These are phyloP conservation scores for Vanrija pseudolonga DNA, from an alignment of 1,284 basidiomycete species.

Conservation along the genomic window DNA sequence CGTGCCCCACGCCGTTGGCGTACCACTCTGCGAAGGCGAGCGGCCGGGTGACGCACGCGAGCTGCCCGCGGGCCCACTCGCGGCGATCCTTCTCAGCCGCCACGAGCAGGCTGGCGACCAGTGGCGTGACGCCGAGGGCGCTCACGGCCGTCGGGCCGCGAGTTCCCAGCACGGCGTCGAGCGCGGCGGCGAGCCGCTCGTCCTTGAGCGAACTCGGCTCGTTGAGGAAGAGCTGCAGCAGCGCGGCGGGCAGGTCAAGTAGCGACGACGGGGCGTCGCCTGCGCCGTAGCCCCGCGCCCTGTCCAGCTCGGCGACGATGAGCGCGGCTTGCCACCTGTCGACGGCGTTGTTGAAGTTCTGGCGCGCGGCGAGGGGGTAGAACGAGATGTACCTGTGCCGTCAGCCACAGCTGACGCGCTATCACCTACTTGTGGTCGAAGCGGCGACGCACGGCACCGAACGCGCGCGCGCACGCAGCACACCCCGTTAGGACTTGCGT, in stretches of 20 bases:
- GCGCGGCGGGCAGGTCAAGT: constrained; percentile 50
- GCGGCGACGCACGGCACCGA: constrained; percentile 61
- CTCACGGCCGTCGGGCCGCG: constrained; percentile 14
- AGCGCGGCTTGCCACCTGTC: constrained; percentile 60
- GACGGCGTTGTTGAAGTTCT: constrained; percentile 62
- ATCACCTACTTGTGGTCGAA: constrained; percentile 65
- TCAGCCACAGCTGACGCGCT: background rate
- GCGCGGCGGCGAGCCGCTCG: constrained; percentile 49
- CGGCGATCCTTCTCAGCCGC: constrained; percentile 14
- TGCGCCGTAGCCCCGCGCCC: constrained; percentile 11
- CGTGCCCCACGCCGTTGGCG: constrained; percentile 24
- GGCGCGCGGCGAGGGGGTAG: constrained; percentile 47
- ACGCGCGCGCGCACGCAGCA: constrained; percentile 61
- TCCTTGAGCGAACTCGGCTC: constrained; percentile 62
- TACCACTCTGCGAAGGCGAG: constrained; percentile 33
- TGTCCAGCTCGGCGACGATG: constrained; percentile 20
- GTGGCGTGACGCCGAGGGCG: constrained; percentile 24
- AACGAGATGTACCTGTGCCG: constrained; percentile 40
- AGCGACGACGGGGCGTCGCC: constrained; percentile 15
- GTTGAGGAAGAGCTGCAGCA: constrained; percentile 64
- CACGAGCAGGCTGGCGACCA: constrained; percentile 24
- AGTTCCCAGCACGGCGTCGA: constrained; percentile 22
- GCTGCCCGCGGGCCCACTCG: constrained; percentile 29
- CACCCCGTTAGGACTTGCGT: constrained; percentile 60
- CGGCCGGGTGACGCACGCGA: constrained; percentile 17